phyloP scores from a whole-genome alignment of 208 protist species.

The Blechomonas ayalai region DNA sequence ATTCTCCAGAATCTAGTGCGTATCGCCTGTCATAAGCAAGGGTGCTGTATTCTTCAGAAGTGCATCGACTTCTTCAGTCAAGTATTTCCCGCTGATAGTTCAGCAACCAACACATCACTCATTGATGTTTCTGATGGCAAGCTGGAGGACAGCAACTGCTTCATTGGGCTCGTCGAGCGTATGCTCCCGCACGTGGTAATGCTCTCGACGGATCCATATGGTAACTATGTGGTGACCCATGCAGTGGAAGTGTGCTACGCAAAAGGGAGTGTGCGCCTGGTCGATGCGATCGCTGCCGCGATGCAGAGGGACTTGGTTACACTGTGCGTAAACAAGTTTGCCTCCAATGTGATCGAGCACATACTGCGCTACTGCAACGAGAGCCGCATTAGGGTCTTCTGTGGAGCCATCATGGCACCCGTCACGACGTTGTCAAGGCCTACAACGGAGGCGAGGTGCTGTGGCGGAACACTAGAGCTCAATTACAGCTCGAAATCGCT shows the following conservation, averaged over 20 bases:
- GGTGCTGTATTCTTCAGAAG: constrained; percentile 24
- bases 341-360: constrained; percentile 96
- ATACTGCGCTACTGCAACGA: constrained; percentile 71
- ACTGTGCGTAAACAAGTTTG: constrained; percentile 94
- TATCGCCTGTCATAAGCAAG: constrained; percentile 18
- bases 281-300: constrained; percentile 33
- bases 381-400: constrained; percentile 29
- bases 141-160: constrained; percentile 51
- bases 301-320: constrained; percentile 19
- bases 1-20: constrained; percentile 36
- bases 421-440: no score
- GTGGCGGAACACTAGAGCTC: constrained; percentile 43
- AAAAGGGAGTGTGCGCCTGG: constrained; percentile 24
- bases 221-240: constrained; percentile 97
- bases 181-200: constrained; percentile 62
- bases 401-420: constrained; percentile 38
- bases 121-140: constrained; percentile 84
- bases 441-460: not conserved
- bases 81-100: no score
- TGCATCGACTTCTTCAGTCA: no score
- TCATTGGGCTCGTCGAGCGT: constrained; percentile 29
- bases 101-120: constrained; percentile 27
- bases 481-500: constrained; percentile 37
- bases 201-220: constrained; percentile 88
- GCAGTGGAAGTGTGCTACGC: constrained; percentile 67